These are phyloP conservation scores for Silene noctiflora DNA, from an alignment of 179 eudicot genomes.

Conservation along the genomic window DNA sequence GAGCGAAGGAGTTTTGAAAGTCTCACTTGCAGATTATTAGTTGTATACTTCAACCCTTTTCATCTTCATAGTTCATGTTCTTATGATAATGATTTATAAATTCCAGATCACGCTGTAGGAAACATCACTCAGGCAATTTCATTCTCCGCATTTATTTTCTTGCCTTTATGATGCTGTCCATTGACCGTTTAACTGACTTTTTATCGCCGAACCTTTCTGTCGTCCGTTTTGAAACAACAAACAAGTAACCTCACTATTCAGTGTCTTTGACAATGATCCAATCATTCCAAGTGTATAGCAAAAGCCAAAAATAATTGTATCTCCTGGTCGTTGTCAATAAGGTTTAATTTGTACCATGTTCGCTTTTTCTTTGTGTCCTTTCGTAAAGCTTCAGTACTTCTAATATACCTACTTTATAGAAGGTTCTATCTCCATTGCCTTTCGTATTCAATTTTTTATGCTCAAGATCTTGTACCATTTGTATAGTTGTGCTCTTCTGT, in stretches of 20 bases:
- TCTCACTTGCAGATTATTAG: not conserved
- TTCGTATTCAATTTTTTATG: not conserved
- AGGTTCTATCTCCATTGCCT: not conserved
- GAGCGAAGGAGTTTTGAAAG: not conserved
- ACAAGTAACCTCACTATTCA: not conserved
- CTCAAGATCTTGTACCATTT: not conserved
- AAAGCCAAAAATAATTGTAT: not conserved
- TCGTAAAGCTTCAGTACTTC: not conserved
- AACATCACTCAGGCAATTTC: not conserved
- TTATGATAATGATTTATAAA: not conserved
- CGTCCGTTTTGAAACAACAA: not conserved
- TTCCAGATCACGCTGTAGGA: not conserved
- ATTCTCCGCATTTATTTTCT: not conserved
- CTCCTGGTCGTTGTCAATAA: not conserved
- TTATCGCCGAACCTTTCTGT: not conserved
- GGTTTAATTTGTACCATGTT: not conserved
- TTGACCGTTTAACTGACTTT: not conserved
- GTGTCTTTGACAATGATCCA: constrained; percentile 1
- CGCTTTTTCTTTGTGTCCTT: not conserved
- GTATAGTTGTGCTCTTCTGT: not conserved
- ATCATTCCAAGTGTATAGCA: not conserved
- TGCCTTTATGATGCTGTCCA: constrained; percentile 4
- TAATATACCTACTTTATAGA: not conserved
- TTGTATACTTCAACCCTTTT: not conserved
- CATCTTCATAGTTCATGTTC: not conserved